Evolutionary conservation across 2,329 filamentous ascomycete genomes (phyloP), one percentile per base, ranked within the genome.

Genomic region (Orbilia brochopaga): DNA sequence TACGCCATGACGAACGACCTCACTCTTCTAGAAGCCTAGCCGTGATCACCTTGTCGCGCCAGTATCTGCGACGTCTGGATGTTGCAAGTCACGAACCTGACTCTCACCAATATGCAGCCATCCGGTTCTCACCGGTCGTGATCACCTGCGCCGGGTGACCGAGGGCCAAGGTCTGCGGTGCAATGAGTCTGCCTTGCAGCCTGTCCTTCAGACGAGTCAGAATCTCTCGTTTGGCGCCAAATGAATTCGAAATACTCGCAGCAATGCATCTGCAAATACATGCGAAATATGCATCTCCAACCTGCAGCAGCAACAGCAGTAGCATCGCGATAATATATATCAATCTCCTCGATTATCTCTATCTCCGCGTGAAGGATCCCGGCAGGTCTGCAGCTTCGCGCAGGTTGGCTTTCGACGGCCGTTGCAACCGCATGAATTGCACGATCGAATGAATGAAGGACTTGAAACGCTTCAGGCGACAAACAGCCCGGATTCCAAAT

Each of bases 401-500:
- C 3, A 15, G 11, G 5, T 42, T 42, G 37, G 37, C 3, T 13
- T 13, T 4, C 37, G 13, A 13, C 15, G 4, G 37, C 21, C 10
- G 7, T 44, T 44, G 5, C 44, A 48, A 42, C 37, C 4, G n/a
- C 37, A 13, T 4, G 11, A n/a, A n/a, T n/a, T n/a, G 37, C 11
- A 15, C 13, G 11, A 42, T 6, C 15, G 37, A 17, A 13, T 15
- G 6, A 37, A 42, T 23, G 44, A 23, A 48, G 44, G 44, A 23
- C 44, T 48, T 21, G 44, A 48, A 48, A 48, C 44, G 44, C 17
- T 32, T 4, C 44, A 48, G 44, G 44, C 44, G 19, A 48, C 15
- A 48, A 23, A 23, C 24, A 7, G 10, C 19, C 13, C 10, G 11
- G 50, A 63, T 70, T 70, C 59, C 66, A 70, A 70, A 70, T 70